Conservation (phyloP, 2,329 filamentous ascomycete species). For the Diaporthe vexans region DNA sequence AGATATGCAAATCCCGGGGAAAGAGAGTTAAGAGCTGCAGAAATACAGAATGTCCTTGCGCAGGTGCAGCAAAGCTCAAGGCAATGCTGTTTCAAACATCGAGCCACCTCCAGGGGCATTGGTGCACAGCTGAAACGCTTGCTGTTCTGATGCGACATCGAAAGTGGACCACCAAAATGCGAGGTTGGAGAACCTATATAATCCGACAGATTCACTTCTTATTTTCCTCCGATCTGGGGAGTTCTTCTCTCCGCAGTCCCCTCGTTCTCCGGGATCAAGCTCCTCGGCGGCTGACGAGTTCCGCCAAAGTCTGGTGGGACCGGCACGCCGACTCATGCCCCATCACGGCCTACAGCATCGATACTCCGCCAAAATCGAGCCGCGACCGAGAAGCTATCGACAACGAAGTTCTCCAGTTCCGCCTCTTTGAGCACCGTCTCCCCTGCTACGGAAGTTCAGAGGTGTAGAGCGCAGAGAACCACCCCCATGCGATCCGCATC, state of each 20-base stretch:
- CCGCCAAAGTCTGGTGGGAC: neutral
- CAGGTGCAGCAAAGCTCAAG: neutral
- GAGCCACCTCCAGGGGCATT: slow-evolving; percentile 3
- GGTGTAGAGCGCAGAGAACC: slow-evolving; percentile 37
- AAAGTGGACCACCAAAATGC: slow-evolving; percentile 9
- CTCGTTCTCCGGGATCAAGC: slow-evolving; percentile 1
- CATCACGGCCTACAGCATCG: neutral
- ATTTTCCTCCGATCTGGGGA: neutral
- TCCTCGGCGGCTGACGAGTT: slow-evolving; percentile 10
- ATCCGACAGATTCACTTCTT: neutral
- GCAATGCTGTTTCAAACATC: slow-evolving; percentile 20
- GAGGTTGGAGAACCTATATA: neutral
- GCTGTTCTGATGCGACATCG: slow-evolving; percentile 20
- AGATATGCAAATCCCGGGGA: no score
- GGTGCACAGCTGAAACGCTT: slow-evolving; percentile 31
- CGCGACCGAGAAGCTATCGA: slow-evolving; percentile 21
- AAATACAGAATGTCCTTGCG: neutral
- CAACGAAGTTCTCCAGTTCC: slow-evolving; percentile 36
- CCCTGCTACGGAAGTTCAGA: slow-evolving; percentile 27
- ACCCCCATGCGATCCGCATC: slow-evolving; percentile 31
- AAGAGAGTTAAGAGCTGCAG: neutral
- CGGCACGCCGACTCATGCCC: neutral
- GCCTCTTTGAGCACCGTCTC: slow-evolving; percentile 26
- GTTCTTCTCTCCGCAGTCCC: neutral
- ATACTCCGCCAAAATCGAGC: neutral